phyloP scores from a whole-genome alignment of 345 rosid species.

The Hevea brasiliensis region DNA sequence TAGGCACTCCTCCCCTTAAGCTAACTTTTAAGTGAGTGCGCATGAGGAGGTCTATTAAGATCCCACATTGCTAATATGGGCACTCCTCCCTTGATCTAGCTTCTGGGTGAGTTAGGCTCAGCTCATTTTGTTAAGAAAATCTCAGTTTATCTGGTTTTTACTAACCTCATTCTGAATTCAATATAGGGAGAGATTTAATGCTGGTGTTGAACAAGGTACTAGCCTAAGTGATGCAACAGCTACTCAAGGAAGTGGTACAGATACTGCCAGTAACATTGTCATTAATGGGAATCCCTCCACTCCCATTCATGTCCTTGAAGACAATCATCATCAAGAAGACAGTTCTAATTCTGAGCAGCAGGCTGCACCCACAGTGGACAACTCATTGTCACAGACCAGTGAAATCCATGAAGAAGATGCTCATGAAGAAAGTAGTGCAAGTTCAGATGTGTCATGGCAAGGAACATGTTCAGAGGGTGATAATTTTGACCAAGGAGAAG shows the following conservation, averaged over 20 bases:
- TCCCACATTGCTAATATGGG: too few relatives aligned
- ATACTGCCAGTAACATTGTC: conserved; percentile 1
- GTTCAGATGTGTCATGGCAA: conserved; percentile 22
- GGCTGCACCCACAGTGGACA: not conserved
- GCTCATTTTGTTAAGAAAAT: not conserved
- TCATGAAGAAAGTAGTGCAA: conserved; percentile 21
- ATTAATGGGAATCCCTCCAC: conserved; percentile 22
- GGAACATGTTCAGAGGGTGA: conserved; percentile 16
- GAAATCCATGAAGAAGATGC: conserved; percentile 16
- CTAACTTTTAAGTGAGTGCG: too few relatives aligned
- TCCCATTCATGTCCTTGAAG: conserved; percentile 6
- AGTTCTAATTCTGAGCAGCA: conserved; percentile 8
- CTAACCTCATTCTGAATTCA: not conserved
- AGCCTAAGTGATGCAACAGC: conserved; percentile 16
- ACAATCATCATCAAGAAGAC: not conserved
- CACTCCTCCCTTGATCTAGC: too few relatives aligned
- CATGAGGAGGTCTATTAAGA: too few relatives aligned
- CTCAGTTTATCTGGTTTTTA: not conserved
- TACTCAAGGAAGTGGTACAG: conserved; percentile 11
- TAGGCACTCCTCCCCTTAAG: too few relatives aligned
- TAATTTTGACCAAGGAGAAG: conserved; percentile 24
- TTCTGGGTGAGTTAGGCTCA: too few relatives aligned
- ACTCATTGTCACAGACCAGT: conserved; percentile 3
- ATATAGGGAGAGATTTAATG: conserved; percentile 53
- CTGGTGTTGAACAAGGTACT: conserved; percentile 28